Percentiles rank a stretch among this genome's conserved stretches.
These are phyloP conservation scores for Claviceps purpurea DNA, from an alignment of 2,329 filamentous ascomycete species.

Conservation along the genomic window DNA sequence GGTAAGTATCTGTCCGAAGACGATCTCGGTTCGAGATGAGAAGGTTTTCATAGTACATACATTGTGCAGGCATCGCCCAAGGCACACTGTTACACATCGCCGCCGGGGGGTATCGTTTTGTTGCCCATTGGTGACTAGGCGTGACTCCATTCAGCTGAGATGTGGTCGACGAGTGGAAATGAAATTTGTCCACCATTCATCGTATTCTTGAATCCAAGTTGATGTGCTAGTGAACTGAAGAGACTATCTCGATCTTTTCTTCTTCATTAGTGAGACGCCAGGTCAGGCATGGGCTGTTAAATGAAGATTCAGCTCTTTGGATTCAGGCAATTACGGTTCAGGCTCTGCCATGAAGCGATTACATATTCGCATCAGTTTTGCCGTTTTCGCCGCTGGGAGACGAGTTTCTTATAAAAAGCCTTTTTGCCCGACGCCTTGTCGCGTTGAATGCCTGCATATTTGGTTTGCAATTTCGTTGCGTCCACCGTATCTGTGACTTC, in stretches of 20 bases:
- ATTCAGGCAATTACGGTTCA: background rate
- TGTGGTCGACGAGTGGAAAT: background rate
- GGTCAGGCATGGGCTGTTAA: background rate
- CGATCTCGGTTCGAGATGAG: too few relatives aligned
- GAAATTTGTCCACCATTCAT: background rate
- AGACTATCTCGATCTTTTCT: background rate
- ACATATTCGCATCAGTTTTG: conserved; percentile 5
- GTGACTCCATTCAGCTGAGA: background rate
- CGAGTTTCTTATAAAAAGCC: conserved; percentile 71
- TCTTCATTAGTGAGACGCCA: background rate
- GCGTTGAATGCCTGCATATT: conserved; percentile 74
- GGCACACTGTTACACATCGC: background rate
- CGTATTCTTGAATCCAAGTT: background rate
- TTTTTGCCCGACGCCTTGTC: conserved; percentile 82
- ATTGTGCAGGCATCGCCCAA: background rate
- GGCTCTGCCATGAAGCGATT: background rate
- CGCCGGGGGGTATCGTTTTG: background rate
- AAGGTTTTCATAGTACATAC: background rate
- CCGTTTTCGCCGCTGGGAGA: conserved; percentile 26
- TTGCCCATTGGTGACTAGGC: background rate
- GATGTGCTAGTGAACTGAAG: too few relatives aligned
- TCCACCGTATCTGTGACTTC: conserved; percentile 48
- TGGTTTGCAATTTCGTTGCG: conserved; percentile 65
- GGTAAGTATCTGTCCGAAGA: background rate
- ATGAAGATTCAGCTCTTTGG: background rate